A percentile compares a stretch with the other conserved stretches of the same genome.
phyloP scores from a whole-genome alignment of 2,329 filamentous ascomycete genomes.

The Hymenotorrendiella dingleyae region DNA sequence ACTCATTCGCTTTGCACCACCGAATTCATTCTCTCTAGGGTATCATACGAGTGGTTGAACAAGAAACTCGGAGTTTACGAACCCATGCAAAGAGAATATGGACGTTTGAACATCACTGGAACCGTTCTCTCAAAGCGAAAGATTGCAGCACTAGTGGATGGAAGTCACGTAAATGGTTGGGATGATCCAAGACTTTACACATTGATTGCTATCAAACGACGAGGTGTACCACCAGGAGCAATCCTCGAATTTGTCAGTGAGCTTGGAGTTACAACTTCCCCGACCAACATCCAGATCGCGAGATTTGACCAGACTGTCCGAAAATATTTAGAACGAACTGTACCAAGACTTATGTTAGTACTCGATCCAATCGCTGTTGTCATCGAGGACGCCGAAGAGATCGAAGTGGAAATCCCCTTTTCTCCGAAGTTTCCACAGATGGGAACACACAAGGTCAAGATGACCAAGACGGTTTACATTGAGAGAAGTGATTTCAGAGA shows the following conservation, averaged over 20 bases:
- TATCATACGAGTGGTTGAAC: constrained; percentile 88
- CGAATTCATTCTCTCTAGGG: constrained; percentile 78
- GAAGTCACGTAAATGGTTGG: constrained; percentile 78
- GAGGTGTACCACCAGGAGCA: constrained; percentile 82
- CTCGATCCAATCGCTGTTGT: constrained; percentile 78
- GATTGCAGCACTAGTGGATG: constrained; percentile 71
- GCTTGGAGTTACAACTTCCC: constrained; percentile 80
- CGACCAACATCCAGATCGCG: constrained; percentile 70
- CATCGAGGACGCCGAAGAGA: constrained; percentile 71
- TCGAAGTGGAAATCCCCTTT: constrained; percentile 69
- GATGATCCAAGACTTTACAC: constrained; percentile 90
- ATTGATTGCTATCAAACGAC: constrained; percentile 72
- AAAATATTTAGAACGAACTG: constrained; percentile 79
- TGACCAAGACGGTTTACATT: constrained; percentile 79
- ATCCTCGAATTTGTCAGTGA: constrained; percentile 88
- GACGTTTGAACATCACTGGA: constrained; percentile 71
- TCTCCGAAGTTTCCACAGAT: constrained; percentile 71
- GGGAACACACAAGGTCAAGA: constrained; percentile 52
- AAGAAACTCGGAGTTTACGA: constrained; percentile 76
- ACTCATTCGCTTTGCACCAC: constrained; percentile 91
- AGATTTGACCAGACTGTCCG: constrained; percentile 84
- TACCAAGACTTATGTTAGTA: constrained; percentile 84
- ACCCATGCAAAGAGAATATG: constrained; percentile 89
- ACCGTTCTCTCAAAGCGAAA: constrained; percentile 85
- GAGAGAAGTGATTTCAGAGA: constrained; percentile 75